Conservation (phyloP, 2,329 filamentous ascomycete genomes). For the Westerdykella ornata region DNA sequence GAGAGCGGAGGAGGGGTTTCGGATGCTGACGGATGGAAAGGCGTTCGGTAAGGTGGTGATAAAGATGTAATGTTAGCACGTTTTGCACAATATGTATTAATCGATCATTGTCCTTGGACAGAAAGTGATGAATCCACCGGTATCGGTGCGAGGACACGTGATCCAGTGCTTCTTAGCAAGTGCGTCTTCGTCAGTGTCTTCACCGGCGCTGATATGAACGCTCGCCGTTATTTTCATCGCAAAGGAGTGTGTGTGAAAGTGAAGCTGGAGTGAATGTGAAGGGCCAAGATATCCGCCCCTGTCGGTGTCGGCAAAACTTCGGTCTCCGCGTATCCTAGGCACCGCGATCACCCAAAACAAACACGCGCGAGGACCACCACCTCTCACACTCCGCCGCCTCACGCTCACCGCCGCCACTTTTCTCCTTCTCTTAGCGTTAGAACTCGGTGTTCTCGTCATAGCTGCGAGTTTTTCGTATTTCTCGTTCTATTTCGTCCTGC, state of each 20-base stretch:
- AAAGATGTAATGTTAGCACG: constrained; percentile 1
- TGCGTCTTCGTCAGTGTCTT: no score
- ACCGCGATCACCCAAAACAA: background rate
- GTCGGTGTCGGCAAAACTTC: background rate
- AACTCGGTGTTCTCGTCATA: background rate
- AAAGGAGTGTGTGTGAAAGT: no score
- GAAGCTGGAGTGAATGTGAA: no score
- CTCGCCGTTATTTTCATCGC: no score
- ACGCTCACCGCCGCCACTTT: background rate
- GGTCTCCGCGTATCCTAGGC: background rate
- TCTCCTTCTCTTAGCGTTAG: background rate
- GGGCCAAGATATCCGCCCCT: no score
- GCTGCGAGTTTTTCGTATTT: constrained; percentile 1
- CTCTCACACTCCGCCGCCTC: background rate
- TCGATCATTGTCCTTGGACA: background rate
- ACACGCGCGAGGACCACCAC: background rate
- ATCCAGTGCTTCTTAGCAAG: no score
- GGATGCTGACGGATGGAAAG: constrained; percentile 10
- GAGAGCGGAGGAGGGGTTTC: constrained; percentile 10
- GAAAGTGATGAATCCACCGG: no score
- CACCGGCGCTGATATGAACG: no score
- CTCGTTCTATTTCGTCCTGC: constrained; percentile 14
- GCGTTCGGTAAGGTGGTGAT: constrained; percentile 16
- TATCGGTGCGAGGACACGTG: no score
- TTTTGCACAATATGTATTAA: no score